Base-by-base conservation (phyloP, 306 rosid genomes). In the Rosa lucieae region DNA sequence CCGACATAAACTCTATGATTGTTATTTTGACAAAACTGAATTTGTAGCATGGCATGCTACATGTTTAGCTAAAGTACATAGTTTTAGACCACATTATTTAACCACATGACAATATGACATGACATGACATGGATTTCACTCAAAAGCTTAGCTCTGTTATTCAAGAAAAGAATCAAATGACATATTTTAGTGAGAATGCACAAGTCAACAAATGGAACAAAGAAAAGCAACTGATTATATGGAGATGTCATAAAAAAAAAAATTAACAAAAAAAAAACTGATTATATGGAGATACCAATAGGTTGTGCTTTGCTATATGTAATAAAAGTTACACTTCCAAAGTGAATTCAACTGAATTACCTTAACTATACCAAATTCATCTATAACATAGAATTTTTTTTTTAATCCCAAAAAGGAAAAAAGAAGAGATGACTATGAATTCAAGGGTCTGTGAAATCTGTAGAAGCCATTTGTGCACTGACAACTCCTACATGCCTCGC, bases 401-500 rank as follows among this genome's bases (percentile, higher is more conserved):
- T 14, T 51, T n/a, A 43, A 29, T 32, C 35, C 77, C 56, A 42
- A 20, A 56, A 68, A 53, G 4, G 17, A 9, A 8, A n/a, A 8
- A 5, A 5, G 42, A 59, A 49, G 12, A 47, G n/a, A 5, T 3
- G 13, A 26, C 39, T 81, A 82, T 8, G 81, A 75, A 74, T 74
- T 70, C 59, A 62, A 76, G 44, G 82, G 82, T 67, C 62, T 73
- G 52, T 78, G 76, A 73, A 73, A 86, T 86, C 82, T 79, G 40
- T 21, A 75, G 72, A 85, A 58, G 39, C 79, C 77, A 32, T 80
- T 78, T 1, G 87, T 9, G 32, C 71, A 76, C 68, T 69, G 78
- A 79, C 95, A 89, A 75, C 84, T 79, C 13, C 78, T 48, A 72
- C 89, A 74, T 43, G 73, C 67, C 62, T 81, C 87, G 3, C 73